Evolutionary conservation across 2,329 filamentous ascomycete species (phyloP).

Genomic region (Fonsecaea monophora): DNA sequence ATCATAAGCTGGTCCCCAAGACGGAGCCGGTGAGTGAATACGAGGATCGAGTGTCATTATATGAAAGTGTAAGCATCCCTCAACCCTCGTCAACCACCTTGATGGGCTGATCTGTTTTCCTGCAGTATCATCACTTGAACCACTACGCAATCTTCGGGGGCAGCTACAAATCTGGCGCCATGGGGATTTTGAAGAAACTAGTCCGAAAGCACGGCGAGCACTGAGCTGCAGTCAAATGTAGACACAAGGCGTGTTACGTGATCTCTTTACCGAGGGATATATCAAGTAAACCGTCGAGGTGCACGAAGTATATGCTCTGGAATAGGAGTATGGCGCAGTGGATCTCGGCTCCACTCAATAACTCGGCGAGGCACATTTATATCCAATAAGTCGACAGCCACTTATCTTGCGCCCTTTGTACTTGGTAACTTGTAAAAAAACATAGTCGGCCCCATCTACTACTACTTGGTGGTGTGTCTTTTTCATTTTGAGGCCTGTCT

Average conservation of each 20-base stretch:
- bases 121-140: constrained; percentile 81
- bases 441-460: no score
- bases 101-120: neutral
- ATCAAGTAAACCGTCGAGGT: neutral
- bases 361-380: neutral
- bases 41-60: constrained; percentile 79
- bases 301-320: neutral
- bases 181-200: constrained; percentile 78
- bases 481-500: neutral
- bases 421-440: no score
- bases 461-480: neutral
- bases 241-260: no score
- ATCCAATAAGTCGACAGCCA: neutral
- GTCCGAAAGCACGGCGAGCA: constrained; percentile 70
- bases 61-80: constrained; percentile 65
- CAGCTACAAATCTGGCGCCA: constrained; percentile 75
- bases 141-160: constrained; percentile 86
- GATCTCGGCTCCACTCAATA: neutral
- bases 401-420: neutral
- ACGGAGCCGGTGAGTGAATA: constrained; percentile 82
- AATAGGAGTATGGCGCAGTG: neutral
- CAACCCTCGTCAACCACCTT: neutral
- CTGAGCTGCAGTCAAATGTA: neutral
- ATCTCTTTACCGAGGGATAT: no score
- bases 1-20: constrained; percentile 75